phyloP scores from a whole-genome alignment of 2,329 filamentous ascomycete species.

The Zymoseptoria ardabiliae region DNA sequence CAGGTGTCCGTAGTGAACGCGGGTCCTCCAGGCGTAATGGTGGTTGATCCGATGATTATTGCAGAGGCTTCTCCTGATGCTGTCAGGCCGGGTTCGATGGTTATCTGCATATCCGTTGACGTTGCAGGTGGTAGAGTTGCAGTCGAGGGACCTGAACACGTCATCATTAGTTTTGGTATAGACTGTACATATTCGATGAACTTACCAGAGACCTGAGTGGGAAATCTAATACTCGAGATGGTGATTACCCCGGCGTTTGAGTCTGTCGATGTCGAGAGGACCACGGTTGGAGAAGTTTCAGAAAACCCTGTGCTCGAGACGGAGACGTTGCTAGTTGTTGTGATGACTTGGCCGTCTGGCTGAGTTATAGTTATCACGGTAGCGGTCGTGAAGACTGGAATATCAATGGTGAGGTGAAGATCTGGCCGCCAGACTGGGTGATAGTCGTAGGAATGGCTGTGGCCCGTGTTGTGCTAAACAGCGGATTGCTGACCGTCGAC shows the following conservation, averaged over 20 bases:
- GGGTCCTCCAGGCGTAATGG: neutral
- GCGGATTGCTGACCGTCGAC: too few relatives aligned
- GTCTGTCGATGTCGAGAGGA: neutral
- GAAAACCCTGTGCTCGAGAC: neutral
- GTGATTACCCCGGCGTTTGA: too few relatives aligned
- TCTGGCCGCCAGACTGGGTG: neutral
- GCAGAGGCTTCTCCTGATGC: neutral
- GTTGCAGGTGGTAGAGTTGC: neutral
- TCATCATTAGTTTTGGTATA: neutral
- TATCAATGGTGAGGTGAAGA: neutral
- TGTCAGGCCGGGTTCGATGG: neutral
- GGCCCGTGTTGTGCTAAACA: neutral
- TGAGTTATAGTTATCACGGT: neutral
- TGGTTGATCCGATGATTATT: slow-evolving; percentile 1
- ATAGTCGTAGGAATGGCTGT: neutral
- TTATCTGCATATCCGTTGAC: neutral
- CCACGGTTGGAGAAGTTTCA: neutral
- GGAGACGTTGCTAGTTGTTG: neutral
- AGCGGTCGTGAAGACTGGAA: neutral
- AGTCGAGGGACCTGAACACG: neutral
- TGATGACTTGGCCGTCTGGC: neutral
- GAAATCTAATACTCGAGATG: neutral
- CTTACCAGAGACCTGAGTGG: neutral
- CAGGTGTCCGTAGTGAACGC: neutral
- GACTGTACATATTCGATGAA: neutral